Percentiles rank a stretch among this genome's conserved stretches.
phyloP scores from a whole-genome alignment of 805 yeast species.

The Suhomyces vadensis region DNA sequence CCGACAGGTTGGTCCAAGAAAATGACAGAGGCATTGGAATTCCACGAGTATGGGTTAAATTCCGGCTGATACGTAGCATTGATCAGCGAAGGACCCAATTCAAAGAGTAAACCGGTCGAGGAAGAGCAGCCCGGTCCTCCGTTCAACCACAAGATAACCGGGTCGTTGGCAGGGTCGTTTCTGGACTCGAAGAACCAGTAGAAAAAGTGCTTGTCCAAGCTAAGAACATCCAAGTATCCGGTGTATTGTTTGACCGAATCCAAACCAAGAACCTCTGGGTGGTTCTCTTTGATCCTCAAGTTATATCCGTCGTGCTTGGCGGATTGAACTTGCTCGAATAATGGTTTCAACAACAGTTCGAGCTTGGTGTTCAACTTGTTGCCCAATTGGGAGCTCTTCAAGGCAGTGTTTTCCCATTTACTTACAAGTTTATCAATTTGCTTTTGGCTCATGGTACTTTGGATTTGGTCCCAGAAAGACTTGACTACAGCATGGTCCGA shows the following conservation, averaged over 20 bases:
- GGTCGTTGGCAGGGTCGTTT: conserved; percentile 33
- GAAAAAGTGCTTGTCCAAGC: conserved; percentile 32
- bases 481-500: neutral
- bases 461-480: conserved; percentile 18
- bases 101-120: conserved; percentile 30
- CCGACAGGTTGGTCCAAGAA: conserved; percentile 31
- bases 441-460: conserved; percentile 11
- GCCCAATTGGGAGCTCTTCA: conserved; percentile 10
- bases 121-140: conserved; percentile 38
- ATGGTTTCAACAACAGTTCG: conserved; percentile 2
- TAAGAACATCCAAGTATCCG: conserved; percentile 40
- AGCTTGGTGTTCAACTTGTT: conserved; percentile 13
- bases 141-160: conserved; percentile 34
- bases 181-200: conserved; percentile 36
- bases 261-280: conserved; percentile 38
- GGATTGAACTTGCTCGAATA: conserved; percentile 13
- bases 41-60: conserved; percentile 32
- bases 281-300: conserved; percentile 32
- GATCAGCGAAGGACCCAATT: conserved; percentile 31
- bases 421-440: conserved; percentile 10
- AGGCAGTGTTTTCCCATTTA: conserved; percentile 9
- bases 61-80: conserved; percentile 24
- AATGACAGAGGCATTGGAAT: conserved; percentile 28
- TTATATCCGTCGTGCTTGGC: conserved; percentile 25
- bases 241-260: conserved; percentile 40